Conservation (phyloP, 2,329 filamentous ascomycete genomes). For the Huntiella abstrusa region DNA sequence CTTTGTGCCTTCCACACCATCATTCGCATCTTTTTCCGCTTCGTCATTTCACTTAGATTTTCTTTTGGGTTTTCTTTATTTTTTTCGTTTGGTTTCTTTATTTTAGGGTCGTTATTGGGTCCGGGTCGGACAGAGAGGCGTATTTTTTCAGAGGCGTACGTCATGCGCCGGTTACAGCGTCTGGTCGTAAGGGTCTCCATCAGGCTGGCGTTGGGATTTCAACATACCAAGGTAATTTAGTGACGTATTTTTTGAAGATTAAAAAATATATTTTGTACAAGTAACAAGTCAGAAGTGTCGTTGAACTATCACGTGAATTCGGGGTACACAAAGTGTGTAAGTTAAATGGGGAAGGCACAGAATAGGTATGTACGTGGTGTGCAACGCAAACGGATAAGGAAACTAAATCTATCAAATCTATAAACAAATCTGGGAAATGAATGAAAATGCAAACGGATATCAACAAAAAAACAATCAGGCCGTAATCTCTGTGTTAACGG, state of each 20-base stretch:
- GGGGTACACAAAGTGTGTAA: background rate
- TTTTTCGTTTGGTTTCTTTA: no score
- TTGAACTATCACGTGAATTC: background rate
- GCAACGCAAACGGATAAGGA: background rate
- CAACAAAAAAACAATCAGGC: background rate
- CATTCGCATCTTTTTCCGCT: no score
- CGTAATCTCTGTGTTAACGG: background rate
- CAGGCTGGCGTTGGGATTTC: conserved; percentile 8
- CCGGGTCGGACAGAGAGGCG: no score
- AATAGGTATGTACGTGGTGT: background rate
- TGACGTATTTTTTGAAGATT: conserved; percentile 8
- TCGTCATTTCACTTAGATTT: no score
- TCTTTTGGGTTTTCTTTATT: no score
- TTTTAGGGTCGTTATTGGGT: no score
- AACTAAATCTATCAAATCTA: background rate
- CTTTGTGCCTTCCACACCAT: no score
- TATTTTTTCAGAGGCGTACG: no score
- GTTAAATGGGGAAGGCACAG: background rate
- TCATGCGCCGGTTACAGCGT: background rate
- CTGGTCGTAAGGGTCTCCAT: background rate
- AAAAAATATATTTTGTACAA: conserved; percentile 4
- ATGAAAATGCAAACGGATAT: background rate
- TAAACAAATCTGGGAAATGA: background rate
- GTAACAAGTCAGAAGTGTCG: background rate
- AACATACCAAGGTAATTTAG: conserved; percentile 6